phyloP scores from a whole-genome alignment of 2,329 filamentous ascomycete species.

The Ceratocystiopsis brevicomis region DNA sequence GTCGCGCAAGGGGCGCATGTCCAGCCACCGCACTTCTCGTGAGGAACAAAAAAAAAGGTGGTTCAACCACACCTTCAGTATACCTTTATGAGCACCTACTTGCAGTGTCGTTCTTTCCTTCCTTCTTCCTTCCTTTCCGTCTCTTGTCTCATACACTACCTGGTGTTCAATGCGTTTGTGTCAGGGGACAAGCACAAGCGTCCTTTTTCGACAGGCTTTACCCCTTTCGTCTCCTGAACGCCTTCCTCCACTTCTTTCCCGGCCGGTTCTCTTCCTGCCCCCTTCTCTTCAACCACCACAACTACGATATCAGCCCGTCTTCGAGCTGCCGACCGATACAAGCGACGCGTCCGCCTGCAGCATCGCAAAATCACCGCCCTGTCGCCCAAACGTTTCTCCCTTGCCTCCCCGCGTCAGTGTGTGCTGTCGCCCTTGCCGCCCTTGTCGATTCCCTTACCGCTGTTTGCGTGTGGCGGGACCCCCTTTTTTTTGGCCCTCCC shows the following conservation, averaged over 20 bases:
- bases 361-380: background rate
- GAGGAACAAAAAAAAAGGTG: no score
- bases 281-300: background rate
- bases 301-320: no score
- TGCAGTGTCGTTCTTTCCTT: background rate
- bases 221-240: constrained; percentile 5
- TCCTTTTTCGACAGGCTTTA: constrained; percentile 5
- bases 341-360: no score
- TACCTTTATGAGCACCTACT: background rate
- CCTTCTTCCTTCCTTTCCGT: background rate
- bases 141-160: background rate
- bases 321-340: no score
- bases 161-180: constrained; percentile 7
- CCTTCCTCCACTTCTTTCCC: constrained; percentile 1
- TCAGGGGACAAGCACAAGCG: constrained; percentile 9
- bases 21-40: no score
- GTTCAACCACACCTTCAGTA: no score
- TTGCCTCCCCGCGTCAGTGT: no score
- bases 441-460: no score
- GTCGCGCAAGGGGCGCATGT: no score
- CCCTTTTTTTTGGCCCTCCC: constrained; percentile 2
- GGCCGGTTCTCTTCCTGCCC: background rate
- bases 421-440: no score
- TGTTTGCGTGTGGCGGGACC: background rate
- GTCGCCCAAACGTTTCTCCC: no score